These are phyloP conservation scores for Ganoderma lucidum DNA, from an alignment of 1,284 basidiomycete genomes.

Conservation along the genomic window DNA sequence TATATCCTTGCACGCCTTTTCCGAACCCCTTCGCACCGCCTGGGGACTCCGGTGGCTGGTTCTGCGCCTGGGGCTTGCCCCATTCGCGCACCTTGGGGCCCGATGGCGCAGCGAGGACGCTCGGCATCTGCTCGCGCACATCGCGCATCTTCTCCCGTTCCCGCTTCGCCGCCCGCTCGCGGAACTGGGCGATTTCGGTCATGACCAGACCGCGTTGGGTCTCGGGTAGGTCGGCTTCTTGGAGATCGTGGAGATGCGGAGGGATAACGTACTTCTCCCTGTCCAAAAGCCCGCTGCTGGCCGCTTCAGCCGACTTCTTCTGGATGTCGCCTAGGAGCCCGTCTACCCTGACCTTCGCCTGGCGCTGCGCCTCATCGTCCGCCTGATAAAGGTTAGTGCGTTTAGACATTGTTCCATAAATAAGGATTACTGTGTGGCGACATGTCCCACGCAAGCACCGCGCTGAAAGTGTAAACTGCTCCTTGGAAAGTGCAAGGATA, in stretches of 20 bases:
- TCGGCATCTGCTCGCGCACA: constrained; percentile 65
- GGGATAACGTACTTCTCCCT: constrained; percentile 89
- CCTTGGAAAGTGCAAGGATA: background rate
- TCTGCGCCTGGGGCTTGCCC: constrained; percentile 66
- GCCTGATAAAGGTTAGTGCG: constrained; percentile 47
- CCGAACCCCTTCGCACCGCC: constrained; percentile 54
- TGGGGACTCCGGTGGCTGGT: constrained; percentile 38
- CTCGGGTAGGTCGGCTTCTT: constrained; percentile 96
- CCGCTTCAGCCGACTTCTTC: constrained; percentile 69
- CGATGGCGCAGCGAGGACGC: constrained; percentile 55
- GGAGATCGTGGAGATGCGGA: constrained; percentile 93
- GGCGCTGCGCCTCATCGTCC: constrained; percentile 64
- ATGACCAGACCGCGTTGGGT: constrained; percentile 93
- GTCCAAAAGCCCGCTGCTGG: constrained; percentile 71
- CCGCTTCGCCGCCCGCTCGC: constrained; percentile 85
- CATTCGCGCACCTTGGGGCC: constrained; percentile 80
- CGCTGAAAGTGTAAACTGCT: background rate
- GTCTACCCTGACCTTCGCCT: constrained; percentile 64
- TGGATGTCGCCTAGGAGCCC: constrained; percentile 67
- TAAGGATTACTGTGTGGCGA: constrained; percentile 1
- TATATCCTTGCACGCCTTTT: constrained; percentile 77
- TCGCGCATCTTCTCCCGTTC: constrained; percentile 86
- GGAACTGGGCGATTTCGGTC: constrained; percentile 93
- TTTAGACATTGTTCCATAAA: constrained; percentile 18
- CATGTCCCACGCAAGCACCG: background rate